Percentiles rank a stretch among this genome's conserved stretches.
Conservation (phyloP, 768 basidiomycete genomes). For the Rhizopogon vulgaris region DNA sequence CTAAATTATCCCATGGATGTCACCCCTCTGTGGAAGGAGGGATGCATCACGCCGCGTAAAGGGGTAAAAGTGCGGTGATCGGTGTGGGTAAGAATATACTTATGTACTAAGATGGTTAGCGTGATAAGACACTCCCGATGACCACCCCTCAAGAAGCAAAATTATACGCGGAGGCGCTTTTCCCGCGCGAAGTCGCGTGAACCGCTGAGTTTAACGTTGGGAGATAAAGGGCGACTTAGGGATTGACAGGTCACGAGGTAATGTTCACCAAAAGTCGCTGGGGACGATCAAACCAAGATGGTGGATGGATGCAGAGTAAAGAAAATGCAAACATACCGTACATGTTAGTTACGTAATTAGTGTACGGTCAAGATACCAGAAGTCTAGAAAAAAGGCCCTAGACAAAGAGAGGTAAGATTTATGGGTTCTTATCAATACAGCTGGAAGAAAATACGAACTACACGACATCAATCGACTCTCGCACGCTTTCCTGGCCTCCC, state of each 20-base stretch:
- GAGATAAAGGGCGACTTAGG: background rate
- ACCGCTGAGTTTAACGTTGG: background rate
- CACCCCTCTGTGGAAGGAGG: background rate
- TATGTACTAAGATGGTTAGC: background rate
- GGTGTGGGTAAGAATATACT: background rate
- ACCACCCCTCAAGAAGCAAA: background rate
- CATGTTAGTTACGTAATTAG: background rate
- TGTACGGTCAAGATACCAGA: background rate
- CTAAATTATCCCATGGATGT: background rate
- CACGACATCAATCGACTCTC: slow-evolving; percentile 22
- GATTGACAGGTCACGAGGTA: too few relatives aligned
- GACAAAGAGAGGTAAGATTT: background rate
- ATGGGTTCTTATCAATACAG: slow-evolving; percentile 2
- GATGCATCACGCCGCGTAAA: too few relatives aligned
- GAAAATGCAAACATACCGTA: too few relatives aligned
- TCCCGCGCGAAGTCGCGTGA: background rate
- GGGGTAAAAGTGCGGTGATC: background rate
- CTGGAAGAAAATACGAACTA: slow-evolving; percentile 2
- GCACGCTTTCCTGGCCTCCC: slow-evolving; percentile 24
- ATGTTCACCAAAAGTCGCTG: background rate
- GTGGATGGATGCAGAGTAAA: background rate
- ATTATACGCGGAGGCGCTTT: background rate
- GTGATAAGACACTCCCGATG: background rate
- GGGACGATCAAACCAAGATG: background rate
- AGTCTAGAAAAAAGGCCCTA: background rate